These are phyloP conservation scores for Hypholoma fasciculare DNA, from an alignment of 768 basidiomycete species.

Conservation along the genomic window DNA sequence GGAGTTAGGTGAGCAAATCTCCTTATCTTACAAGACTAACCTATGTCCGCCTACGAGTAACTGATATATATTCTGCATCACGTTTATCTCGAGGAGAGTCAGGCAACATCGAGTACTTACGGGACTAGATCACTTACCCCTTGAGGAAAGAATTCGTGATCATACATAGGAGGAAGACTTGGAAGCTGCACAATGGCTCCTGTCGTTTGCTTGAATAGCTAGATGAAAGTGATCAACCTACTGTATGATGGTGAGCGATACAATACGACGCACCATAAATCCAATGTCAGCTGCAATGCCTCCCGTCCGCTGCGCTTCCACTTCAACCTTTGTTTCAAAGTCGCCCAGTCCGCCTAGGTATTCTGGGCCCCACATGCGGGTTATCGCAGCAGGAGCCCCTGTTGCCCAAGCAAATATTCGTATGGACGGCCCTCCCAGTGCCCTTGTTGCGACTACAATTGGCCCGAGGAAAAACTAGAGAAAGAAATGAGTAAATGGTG, in stretches of 20 bases:
- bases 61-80: neutral
- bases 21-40: neutral
- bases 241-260: neutral
- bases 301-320: neutral
- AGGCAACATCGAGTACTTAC: neutral
- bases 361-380: neutral
- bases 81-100: neutral
- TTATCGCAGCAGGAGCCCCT: neutral
- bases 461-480: neutral
- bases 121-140: neutral
- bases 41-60: neutral
- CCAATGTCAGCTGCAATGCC: neutral
- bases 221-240: neutral
- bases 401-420: neutral
- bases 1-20: too few relatives aligned
- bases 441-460: neutral
- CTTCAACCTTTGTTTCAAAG: neutral
- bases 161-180: slow-evolving; percentile 12
- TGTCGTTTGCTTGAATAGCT: neutral
- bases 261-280: neutral
- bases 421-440: neutral
- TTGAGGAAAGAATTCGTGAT: slow-evolving; percentile 16
- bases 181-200: slow-evolving; percentile 3
- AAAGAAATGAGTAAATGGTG: neutral
- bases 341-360: neutral